Conservation (phyloP, 2,329 filamentous ascomycete genomes). For the Parastagonospora avenae region DNA sequence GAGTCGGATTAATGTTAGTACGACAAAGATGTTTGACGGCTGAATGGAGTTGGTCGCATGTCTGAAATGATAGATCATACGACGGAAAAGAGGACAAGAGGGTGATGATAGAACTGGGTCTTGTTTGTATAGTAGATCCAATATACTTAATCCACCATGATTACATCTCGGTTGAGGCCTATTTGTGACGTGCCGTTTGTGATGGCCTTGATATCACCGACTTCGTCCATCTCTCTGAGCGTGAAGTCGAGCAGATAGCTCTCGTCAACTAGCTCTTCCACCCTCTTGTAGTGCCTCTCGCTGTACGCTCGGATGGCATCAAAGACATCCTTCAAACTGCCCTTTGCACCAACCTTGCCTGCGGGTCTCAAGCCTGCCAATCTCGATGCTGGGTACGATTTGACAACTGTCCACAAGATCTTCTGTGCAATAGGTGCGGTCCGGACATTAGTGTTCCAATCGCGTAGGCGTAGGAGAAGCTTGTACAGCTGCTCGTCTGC, state of each 20-base stretch:
- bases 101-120: conserved; percentile 11
- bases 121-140: conserved; percentile 1
- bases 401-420: conserved; percentile 78
- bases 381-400: conserved; percentile 77
- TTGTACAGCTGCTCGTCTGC: conserved; percentile 85
- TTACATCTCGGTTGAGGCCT: conserved; percentile 31
- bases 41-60: background rate
- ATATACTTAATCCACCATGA: conserved; percentile 37
- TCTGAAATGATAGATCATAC: background rate
- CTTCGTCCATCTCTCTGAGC: conserved; percentile 86
- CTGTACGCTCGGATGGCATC: conserved; percentile 90
- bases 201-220: conserved; percentile 42
- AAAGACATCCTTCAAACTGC: conserved; percentile 75
- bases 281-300: conserved; percentile 86
- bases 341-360: conserved; percentile 42
- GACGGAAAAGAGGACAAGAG: background rate
- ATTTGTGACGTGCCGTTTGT: conserved; percentile 31
- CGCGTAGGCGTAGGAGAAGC: conserved; percentile 79
- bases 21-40: conserved; percentile 61
- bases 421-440: conserved; percentile 85
- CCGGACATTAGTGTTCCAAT: conserved; percentile 97
- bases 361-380: conserved; percentile 68
- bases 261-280: conserved; percentile 91
- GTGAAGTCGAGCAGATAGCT: conserved; percentile 95
- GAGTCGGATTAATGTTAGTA: conserved; percentile 70